A percentile compares a stretch with the other conserved stretches of the same genome.
These are phyloP conservation scores for Scolecobasidium constrictum DNA, from an alignment of 2,329 filamentous ascomycete genomes.

Conservation along the genomic window DNA sequence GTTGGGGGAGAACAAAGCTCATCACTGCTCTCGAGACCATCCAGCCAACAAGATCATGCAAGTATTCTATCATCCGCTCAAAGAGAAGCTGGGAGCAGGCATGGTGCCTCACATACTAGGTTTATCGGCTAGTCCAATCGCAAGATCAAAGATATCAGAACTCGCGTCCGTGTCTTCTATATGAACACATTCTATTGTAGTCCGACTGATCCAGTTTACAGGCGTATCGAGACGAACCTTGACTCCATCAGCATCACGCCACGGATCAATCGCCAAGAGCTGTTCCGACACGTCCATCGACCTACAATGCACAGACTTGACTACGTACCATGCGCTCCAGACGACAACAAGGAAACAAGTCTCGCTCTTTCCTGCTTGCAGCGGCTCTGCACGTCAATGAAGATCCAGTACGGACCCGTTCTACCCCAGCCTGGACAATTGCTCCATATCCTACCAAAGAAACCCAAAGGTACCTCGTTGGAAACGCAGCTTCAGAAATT, in stretches of 20 bases:
- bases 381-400: too few relatives aligned
- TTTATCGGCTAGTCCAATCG: conserved; percentile 67
- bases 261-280: conserved; percentile 54
- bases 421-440: too few relatives aligned
- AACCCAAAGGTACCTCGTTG: neutral
- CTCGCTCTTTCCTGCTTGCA: too few relatives aligned
- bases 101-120: conserved; percentile 69
- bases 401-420: too few relatives aligned
- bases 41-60: conserved; percentile 63
- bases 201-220: too few relatives aligned
- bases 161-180: too few relatives aligned
- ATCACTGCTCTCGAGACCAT: conserved; percentile 57
- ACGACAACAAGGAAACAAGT: too few relatives aligned
- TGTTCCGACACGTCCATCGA: conserved; percentile 54
- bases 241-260: conserved; percentile 61
- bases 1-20: conserved; percentile 54
- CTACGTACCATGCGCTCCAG: conserved; percentile 14
- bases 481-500: neutral
- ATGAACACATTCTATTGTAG: too few relatives aligned
- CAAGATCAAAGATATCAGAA: too few relatives aligned
- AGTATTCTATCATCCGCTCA: too few relatives aligned
- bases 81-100: too few relatives aligned
- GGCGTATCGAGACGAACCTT: conserved; percentile 57
- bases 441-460: neutral
- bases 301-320: conserved; percentile 42